Base-by-base conservation (phyloP, 768 basidiomycete species). In the Rubroboletus satanas region DNA sequence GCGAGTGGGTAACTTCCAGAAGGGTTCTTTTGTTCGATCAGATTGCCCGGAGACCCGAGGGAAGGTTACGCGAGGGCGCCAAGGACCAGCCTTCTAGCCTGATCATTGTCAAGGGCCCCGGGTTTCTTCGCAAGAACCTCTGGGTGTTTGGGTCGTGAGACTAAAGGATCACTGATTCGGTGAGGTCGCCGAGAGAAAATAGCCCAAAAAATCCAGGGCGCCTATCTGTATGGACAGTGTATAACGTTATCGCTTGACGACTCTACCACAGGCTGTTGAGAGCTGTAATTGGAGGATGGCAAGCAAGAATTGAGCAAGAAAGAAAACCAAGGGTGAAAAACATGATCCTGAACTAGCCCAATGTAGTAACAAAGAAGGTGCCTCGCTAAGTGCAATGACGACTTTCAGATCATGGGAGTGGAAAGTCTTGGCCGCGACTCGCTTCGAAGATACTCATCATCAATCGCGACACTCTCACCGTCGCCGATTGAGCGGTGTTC, bases 51-150 rank as follows among this genome's bases (percentile, higher is more conserved):
- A 28, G 33, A 18, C 35, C 18, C 17, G 10, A 38, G n/a, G 33
- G 47, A 21, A 45, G 11, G 31, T 52, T 42, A 37, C 28, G 29
- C 50, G 31, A 46, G 21, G 9, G 12, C 29, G 14, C 28, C 15
- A 14, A 39, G 29, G 46, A 54, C 17, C 8, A 37, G 23, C 5
- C 12, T 2, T 11, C 9, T 17, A 37, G 36, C 23, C 32, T 8
- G 17, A 33, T 48, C 26, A 7, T 36, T 17, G 23, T 18, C 28
- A 37, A 10, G 10, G 15, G 26, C 26, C 26, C 26, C 26, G 5
- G 79, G 1, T 31, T 29, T 23, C 18, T 31, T 47, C 31, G 21
- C 21, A 23, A 17, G 18, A 21, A 10, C 31, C 5, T 45, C 14
- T 15, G n/a, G 36, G 11, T n/a, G 17, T 31, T 38, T 5, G 18